These are phyloP conservation scores for Danielia reshetovae DNA, from an alignment of 805 yeast genomes.

Conservation along the genomic window DNA sequence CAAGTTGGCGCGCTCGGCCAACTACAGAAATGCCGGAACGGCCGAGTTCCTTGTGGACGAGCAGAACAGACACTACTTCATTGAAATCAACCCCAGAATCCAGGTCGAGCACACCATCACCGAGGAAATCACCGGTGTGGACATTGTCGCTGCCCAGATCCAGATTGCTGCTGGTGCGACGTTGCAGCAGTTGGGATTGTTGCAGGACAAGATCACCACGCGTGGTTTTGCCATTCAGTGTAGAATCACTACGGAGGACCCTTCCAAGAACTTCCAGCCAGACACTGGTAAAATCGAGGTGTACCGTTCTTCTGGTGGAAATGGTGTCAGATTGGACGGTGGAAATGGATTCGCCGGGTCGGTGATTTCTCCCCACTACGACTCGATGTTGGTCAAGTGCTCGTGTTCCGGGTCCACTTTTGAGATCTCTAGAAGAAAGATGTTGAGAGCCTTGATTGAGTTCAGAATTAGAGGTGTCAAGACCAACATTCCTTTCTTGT, in stretches of 20 bases:
- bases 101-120: conserved; percentile 99
- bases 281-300: conserved; percentile 98
- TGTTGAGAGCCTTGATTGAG: conserved; percentile 94
- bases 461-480: conserved; percentile 99
- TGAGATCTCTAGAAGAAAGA: conserved; percentile 95
- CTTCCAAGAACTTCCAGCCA: conserved; percentile 93
- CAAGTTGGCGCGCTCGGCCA: conserved; percentile 79
- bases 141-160: conserved; percentile 95
- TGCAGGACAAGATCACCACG: conserved; percentile 92
- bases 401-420: conserved; percentile 95
- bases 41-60: conserved; percentile 94
- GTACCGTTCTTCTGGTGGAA: conserved; percentile 98
- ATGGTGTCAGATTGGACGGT: conserved; percentile 98
- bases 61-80: conserved; percentile 93
- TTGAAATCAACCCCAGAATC: conserved; percentile 95
- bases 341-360: conserved; percentile 98
- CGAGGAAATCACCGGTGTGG: conserved; percentile 98
- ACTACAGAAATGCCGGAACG: conserved; percentile 96
- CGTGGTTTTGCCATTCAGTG: conserved; percentile 99
- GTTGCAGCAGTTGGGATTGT: conserved; percentile 81
- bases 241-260: conserved; percentile 98
- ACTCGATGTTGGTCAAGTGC: conserved; percentile 97
- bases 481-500: conserved; percentile 94
- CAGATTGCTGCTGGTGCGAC: conserved; percentile 99
- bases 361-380: conserved; percentile 94